Evolutionary conservation across 306 rosid species (phyloP), one percentile per base, ranked within the genome.

Genomic region (Geum urbanum): DNA sequence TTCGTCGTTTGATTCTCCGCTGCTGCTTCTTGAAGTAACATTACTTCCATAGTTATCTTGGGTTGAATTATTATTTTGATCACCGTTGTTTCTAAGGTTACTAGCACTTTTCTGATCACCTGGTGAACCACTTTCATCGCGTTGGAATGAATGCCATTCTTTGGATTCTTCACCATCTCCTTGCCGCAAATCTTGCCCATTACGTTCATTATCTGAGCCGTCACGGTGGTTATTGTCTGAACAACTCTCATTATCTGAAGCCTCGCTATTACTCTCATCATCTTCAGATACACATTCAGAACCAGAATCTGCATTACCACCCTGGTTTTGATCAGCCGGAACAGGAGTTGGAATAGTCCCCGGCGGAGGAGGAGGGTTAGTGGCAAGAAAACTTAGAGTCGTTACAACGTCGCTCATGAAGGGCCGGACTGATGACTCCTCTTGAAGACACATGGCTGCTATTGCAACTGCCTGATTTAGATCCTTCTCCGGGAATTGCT

Each of bases 361-460:
- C 3, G 37, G 1, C 3, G 37, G 37, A 27, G 92, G 84, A 5
- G 77, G 53, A 43, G 89, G 85, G 20, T 57, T 13, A 1, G 82
- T 75, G 14, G 89, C 81, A 70, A 90, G 96, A 67, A 90, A 92
- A 69, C 96, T 88, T 8, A 92, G 80, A 67, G 98, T 86, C 11
- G 84, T 77, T 40, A 90, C 91, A 58, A 88, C 90, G 66, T 92
- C 98, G 63, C 85, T 84, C 84, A 92, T 92, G 66, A 92, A 78
- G 54, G 98, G 98, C 61, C 98, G 91, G 0, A 86, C 98, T 49
- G 79, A 79, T 51, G 90, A 65, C 85, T 92, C 97, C 69, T 92
- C 97, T 77, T 92, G 98, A 67, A 92, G 78, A 74, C 97, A 92
- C 98, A 92, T 92, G 43, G 98, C 91, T 24, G 97, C 90, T 22